Evolutionary conservation across 805 yeast genomes (phyloP), one percentile per base, ranked within the genome.

Genomic region (Torulaspora microellipsoides): DNA sequence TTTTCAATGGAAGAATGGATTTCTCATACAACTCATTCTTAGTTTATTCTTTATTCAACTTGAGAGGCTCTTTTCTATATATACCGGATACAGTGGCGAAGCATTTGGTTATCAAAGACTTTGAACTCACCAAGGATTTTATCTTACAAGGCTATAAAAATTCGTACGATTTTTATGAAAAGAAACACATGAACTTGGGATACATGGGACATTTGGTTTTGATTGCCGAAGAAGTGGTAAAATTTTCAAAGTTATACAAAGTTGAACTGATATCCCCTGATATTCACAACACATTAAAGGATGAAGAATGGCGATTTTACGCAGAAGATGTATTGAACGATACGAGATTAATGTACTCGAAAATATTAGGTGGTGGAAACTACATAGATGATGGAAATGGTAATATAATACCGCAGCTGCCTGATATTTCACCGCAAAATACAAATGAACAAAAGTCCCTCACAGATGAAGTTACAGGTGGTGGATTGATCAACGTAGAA

Each of bases 141-240:
- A 79, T 84, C 15, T 70, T 83, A 15, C 70, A 72, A 30, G 90
- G 90, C 4, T 85, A 83, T 53, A 65, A 67, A 48, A 66, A 67
- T 25, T 81, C 85, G 45, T 76, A 77, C 46, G 73, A 73, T 29
- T 76, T 79, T 56, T 85, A 85, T 60, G 76, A 73, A 50, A 68
- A 68, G 45, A 71, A 72, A 12, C 78, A 80, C 4, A 76, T 85
- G 32, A 75, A 95, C 43, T 77, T 90, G 31, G 99, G 99, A 0
- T 93, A 88, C 60, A 89, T 90, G 88, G 99, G 99, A n/a, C 99
- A 93, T 62, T 68, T 93, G 51, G 88, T 95, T 6, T 70, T 93
- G 40, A 87, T 93, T 44, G 89, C 96, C 40, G 99, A 93, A 62
- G 99, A 93, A 62, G 89, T 93, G 36, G 96, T 89, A 38, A 93